Conservation (phyloP, 2,329 filamentous ascomycete genomes). For the Bimuria novae-zelandiae region DNA sequence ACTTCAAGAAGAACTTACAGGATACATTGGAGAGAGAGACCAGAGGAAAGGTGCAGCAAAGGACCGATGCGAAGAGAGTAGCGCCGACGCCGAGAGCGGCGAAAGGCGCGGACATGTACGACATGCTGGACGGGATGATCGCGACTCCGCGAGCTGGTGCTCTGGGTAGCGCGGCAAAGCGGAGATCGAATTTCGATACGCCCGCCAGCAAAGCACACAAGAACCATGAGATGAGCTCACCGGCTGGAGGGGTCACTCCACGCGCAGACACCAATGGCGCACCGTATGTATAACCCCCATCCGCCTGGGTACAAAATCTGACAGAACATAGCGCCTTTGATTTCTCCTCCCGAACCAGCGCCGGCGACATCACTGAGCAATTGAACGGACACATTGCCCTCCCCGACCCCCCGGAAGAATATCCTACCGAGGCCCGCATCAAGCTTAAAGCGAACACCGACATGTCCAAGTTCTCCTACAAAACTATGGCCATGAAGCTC, state of each 20-base stretch:
- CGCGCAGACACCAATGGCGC: slow-evolving; percentile 42
- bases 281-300: slow-evolving; percentile 42
- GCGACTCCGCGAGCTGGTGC: slow-evolving; percentile 50
- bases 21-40: slow-evolving; percentile 80
- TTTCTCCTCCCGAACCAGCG: slow-evolving; percentile 77
- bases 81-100: slow-evolving; percentile 63
- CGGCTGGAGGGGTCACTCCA: slow-evolving; percentile 46
- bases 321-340: slow-evolving; percentile 55
- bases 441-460: slow-evolving; percentile 86
- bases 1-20: slow-evolving; percentile 85
- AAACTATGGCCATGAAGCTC: slow-evolving; percentile 91
- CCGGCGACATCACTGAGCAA: slow-evolving; percentile 81
- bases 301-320: slow-evolving; percentile 14
- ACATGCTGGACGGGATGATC: slow-evolving; percentile 65
- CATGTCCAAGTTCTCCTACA: slow-evolving; percentile 87
- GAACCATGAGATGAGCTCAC: slow-evolving; percentile 56
- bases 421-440: slow-evolving; percentile 75
- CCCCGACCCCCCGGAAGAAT: slow-evolving; percentile 71
- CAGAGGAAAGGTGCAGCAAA: slow-evolving; percentile 67
- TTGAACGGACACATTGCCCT: slow-evolving; percentile 75
- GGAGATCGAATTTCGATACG: slow-evolving; percentile 58
- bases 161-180: slow-evolving; percentile 55
- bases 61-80: slow-evolving; percentile 63
- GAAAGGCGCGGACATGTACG: slow-evolving; percentile 71
- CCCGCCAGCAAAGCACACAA: slow-evolving; percentile 48